phyloP scores from a whole-genome alignment of 768 basidiomycete species.

The Paxillus ammoniavirescens region DNA sequence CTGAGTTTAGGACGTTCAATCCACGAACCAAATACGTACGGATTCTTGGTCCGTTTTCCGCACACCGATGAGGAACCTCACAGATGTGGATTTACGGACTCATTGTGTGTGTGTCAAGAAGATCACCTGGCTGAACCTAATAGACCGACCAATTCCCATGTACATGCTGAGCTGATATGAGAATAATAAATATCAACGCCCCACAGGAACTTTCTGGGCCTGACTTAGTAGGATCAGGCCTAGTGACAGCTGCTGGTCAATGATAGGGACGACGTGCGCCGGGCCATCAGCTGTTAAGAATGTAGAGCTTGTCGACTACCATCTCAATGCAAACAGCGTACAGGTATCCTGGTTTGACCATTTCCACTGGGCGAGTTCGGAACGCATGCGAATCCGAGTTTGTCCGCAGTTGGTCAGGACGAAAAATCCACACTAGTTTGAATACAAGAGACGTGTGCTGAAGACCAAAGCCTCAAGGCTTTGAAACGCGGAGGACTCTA shows the following conservation, averaged over 20 bases:
- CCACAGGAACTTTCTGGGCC: too few relatives aligned
- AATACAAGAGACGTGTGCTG: conserved; percentile 22
- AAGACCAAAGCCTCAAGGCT: conserved; percentile 16
- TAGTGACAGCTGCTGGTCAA: not conserved
- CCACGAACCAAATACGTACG: conserved; percentile 6
- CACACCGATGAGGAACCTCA: conserved; percentile 1
- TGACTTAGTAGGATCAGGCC: not conserved
- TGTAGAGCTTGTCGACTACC: not conserved
- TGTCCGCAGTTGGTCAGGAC: conserved; percentile 9
- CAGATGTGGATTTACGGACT: conserved; percentile 12
- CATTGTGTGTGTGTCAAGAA: conserved; percentile 1
- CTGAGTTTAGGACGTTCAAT: not conserved
- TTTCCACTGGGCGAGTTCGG: not conserved
- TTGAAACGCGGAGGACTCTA: conserved; percentile 4
- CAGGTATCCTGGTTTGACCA: not conserved
- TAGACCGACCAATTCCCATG: not conserved
- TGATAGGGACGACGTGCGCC: not conserved
- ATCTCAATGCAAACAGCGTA: not conserved
- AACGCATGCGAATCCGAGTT: conserved; percentile 1
- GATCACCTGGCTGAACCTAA: not conserved
- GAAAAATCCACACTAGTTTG: conserved; percentile 17
- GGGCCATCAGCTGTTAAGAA: not conserved
- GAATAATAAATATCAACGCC: not conserved
- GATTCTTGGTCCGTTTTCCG: conserved; percentile 13
- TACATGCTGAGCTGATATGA: not conserved